These are phyloP conservation scores for Sporothrix protearum DNA, from an alignment of 2,329 filamentous ascomycete species.

Conservation along the genomic window DNA sequence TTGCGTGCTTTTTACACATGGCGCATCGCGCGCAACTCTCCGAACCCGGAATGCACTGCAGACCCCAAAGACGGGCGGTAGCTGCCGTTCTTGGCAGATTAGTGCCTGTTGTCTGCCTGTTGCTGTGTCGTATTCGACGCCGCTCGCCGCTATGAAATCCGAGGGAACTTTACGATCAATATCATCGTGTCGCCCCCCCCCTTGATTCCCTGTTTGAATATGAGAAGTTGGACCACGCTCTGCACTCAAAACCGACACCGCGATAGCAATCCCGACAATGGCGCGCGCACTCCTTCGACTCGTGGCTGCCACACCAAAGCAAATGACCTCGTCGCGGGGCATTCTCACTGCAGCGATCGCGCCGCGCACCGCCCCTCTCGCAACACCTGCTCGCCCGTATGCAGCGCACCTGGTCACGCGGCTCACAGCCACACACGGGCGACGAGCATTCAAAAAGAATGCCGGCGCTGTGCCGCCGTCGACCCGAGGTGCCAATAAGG, in stretches of 20 bases:
- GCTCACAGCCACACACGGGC: background rate
- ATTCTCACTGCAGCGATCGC: background rate
- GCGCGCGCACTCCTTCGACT: background rate
- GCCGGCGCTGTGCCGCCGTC: background rate
- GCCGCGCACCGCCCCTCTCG: background rate
- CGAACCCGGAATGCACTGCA: background rate
- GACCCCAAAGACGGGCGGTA: background rate
- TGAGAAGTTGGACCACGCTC: too few relatives aligned
- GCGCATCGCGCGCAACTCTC: background rate
- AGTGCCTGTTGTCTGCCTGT: background rate
- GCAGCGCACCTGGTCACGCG: background rate
- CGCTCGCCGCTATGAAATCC: background rate
- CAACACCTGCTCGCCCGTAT: background rate
- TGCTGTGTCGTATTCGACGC: slow-evolving; percentile 2
- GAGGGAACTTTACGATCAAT: background rate
- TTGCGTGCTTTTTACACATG: too few relatives aligned
- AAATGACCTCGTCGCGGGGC: background rate
- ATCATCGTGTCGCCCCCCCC: too few relatives aligned
- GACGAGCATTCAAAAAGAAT: background rate
- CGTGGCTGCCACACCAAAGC: background rate
- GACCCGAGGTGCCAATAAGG: slow-evolving; percentile 45
- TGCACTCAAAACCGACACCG: background rate
- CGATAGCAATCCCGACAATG: background rate
- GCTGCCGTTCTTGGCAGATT: background rate
- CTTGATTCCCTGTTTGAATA: too few relatives aligned